A percentile compares a stretch with the other conserved stretches of the same genome.
These are phyloP conservation scores for Endothia cerciana DNA, from an alignment of 2,329 filamentous ascomycete species.

Conservation along the genomic window DNA sequence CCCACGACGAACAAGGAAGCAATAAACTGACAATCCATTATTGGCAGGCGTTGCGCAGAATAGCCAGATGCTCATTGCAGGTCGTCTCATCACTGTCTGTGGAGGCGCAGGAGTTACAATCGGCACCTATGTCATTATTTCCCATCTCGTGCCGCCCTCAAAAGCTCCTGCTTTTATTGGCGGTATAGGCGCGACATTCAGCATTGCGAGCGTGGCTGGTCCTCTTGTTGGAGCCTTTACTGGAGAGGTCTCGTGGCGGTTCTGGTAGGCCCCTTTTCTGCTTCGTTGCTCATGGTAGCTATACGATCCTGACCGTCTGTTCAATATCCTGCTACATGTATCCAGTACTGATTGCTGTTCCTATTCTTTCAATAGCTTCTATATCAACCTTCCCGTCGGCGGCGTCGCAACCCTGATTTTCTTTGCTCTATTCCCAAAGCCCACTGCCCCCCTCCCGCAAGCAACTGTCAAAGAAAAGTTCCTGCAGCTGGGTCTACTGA, in stretches of 20 bases:
- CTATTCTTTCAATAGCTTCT: conserved; percentile 35
- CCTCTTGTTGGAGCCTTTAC: conserved; percentile 55
- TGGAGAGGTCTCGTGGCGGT: conserved; percentile 39
- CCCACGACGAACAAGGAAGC: not conserved
- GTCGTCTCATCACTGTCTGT: conserved; percentile 36
- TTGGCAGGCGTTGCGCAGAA: conserved; percentile 36
- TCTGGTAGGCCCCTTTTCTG: not conserved
- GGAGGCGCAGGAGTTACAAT: conserved; percentile 48
- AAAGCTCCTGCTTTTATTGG: conserved; percentile 38
- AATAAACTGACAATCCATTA: not conserved
- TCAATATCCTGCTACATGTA: not conserved
- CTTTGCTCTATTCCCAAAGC: conserved; percentile 35
- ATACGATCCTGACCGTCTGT: not conserved
- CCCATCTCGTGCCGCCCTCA: conserved; percentile 35
- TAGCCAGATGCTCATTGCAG: conserved; percentile 41
- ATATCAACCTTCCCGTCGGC: conserved; percentile 43
- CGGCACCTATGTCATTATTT: conserved; percentile 43
- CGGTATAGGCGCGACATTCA: conserved; percentile 48
- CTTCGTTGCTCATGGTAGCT: not conserved
- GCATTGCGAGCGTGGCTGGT: conserved; percentile 50
- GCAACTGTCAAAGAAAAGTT: conserved; percentile 27
- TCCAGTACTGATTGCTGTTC: not conserved
- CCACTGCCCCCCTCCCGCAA: conserved; percentile 12
- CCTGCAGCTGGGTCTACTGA: conserved; percentile 35
- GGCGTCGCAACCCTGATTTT: conserved; percentile 36